phyloP scores from a whole-genome alignment of 306 rosid genomes.

The Adenanthera pavonina region DNA sequence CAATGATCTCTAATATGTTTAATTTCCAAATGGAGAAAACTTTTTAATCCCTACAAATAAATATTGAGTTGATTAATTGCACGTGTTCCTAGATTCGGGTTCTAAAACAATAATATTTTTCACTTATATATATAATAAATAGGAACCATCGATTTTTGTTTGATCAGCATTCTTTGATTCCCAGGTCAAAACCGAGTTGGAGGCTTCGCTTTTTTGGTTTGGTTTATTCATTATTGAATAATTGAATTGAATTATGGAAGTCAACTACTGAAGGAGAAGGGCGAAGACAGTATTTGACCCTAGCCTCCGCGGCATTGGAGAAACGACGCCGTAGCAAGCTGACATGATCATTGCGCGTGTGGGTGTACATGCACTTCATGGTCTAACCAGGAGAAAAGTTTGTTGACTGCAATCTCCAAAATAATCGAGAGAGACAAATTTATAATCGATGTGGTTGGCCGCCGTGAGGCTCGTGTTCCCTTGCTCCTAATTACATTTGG shows the following conservation, averaged over 20 bases:
- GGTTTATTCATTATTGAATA: not conserved
- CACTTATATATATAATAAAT: no score
- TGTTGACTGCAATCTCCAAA: constrained; percentile 41
- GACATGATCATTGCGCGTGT: constrained; percentile 15
- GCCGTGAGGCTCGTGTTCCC: not conserved
- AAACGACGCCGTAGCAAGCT: constrained; percentile 42
- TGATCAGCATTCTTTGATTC: not conserved
- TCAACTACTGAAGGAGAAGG: not conserved
- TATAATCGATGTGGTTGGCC: not conserved
- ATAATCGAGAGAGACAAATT: constrained; percentile 11
- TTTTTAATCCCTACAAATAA: no score
- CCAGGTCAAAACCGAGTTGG: not conserved
- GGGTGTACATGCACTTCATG: constrained; percentile 1
- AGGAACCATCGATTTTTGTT: no score
- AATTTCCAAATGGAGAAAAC: not conserved
- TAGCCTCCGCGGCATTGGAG: not conserved
- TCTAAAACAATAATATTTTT: not conserved
- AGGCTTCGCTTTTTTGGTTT: not conserved
- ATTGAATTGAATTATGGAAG: not conserved
- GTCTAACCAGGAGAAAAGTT: constrained; percentile 16
- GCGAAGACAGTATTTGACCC: not conserved
- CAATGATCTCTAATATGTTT: no score
- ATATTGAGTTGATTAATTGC: not conserved
- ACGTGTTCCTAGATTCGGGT: not conserved
- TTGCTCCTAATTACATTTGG: constrained; percentile 26